phyloP scores from a whole-genome alignment of 208 protist genomes.

The Tritrichomonas foetus region DNA sequence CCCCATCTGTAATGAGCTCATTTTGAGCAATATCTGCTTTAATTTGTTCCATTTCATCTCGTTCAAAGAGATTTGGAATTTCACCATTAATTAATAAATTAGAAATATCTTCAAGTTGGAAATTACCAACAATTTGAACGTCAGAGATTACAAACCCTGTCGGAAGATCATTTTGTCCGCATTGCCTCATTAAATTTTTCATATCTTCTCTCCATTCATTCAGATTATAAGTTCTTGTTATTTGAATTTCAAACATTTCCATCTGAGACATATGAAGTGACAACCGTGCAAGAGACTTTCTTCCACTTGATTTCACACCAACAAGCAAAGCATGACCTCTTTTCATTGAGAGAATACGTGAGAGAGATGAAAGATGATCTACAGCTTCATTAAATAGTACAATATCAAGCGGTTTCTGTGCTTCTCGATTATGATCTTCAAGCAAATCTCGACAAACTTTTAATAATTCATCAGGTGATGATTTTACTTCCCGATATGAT shows the following conservation, averaged over 20 bases:
- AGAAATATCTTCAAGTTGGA: conserved; percentile 92
- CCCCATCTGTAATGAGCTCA: conserved; percentile 73
- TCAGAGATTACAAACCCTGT: conserved; percentile 88
- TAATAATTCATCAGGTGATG: conserved; percentile 31
- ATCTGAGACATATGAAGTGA: conserved; percentile 77
- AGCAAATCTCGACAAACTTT: conserved; percentile 66
- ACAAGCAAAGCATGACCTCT: conserved; percentile 85
- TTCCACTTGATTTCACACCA: conserved; percentile 85
- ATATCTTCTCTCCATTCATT: conserved; percentile 59
- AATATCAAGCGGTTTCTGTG: conserved; percentile 75
- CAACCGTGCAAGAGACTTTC: conserved; percentile 82
- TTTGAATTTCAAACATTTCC: background rate
- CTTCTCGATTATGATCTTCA: conserved; percentile 77
- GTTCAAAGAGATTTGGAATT: conserved; percentile 84
- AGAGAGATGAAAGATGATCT: conserved; percentile 83
- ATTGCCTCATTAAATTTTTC: conserved; percentile 56
- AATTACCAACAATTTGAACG: conserved; percentile 80
- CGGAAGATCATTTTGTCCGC: conserved; percentile 75
- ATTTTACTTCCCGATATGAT: conserved; percentile 42
- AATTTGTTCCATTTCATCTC: conserved; percentile 72
- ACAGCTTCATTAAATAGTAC: conserved; percentile 93
- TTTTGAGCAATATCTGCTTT: conserved; percentile 56
- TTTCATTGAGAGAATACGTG: conserved; percentile 83
- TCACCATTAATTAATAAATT: conserved; percentile 91
- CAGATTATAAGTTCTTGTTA: conserved; percentile 68